Conservation (phyloP, 192 early-diverging fungal genomes). For the Coemansia sp. region DNA sequence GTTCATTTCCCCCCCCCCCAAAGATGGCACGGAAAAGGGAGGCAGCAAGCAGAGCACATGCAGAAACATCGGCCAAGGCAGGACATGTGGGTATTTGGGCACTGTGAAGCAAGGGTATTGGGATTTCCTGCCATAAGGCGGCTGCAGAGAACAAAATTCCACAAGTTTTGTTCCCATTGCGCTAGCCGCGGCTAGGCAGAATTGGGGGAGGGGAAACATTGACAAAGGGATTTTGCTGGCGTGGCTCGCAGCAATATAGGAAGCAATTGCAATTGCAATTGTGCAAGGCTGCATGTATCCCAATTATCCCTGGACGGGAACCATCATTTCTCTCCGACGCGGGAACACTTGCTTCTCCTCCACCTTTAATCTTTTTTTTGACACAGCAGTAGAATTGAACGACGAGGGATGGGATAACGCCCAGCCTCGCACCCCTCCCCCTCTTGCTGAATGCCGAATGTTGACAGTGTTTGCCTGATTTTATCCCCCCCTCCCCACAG, state of each 20-base stretch:
- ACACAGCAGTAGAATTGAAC: neutral
- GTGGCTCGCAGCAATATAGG: slow-evolving; percentile 4
- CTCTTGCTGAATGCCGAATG: neutral
- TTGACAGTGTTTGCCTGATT: neutral
- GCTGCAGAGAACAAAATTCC: no score
- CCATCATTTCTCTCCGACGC: neutral
- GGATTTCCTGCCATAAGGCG: no score
- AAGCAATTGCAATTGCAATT: neutral
- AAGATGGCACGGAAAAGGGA: no score
- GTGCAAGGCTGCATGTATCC: neutral
- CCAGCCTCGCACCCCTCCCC: neutral
- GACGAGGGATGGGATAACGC: neutral
- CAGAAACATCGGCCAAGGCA: neutral
- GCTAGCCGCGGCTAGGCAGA: neutral
- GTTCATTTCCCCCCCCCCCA: no score
- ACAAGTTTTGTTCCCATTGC: no score
- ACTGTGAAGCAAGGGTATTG: neutral
- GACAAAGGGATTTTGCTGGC: neutral
- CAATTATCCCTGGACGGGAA: neutral
- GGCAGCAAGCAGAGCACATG: neutral
- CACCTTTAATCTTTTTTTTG: neutral
- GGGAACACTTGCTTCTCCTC: neutral
- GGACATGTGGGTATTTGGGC: neutral
- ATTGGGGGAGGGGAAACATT: neutral
- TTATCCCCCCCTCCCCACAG: neutral